Percentiles rank a stretch among this genome's conserved stretches.
Evolutionary conservation across 257 asterid genomes (phyloP).

Genomic region (Cinchona pubescens): DNA sequence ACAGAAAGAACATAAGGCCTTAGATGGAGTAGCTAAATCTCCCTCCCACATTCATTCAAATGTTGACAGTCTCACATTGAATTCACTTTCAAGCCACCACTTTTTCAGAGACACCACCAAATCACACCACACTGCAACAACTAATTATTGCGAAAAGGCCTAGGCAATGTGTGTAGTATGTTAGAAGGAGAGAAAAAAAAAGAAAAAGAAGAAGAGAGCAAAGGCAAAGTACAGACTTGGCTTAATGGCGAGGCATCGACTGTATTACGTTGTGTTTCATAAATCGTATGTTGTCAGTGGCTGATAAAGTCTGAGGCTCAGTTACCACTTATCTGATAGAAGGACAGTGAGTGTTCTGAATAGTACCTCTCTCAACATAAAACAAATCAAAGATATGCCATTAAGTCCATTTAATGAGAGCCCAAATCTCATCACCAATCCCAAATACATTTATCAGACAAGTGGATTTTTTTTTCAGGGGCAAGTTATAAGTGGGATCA

Average conservation of each 20-base stretch:
- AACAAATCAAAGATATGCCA: slow-evolving; percentile 41
- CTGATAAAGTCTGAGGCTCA: slow-evolving; percentile 26
- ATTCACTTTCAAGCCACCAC: slow-evolving; percentile 41
- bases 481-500: slow-evolving; percentile 3
- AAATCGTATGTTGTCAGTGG: slow-evolving; percentile 28
- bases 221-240: background rate
- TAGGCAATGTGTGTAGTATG: slow-evolving; percentile 21
- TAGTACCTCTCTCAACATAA: slow-evolving; percentile 34
- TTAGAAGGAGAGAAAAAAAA: background rate
- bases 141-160: slow-evolving; percentile 31
- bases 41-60: slow-evolving; percentile 23
- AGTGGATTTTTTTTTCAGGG: no score
- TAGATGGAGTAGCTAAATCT: background rate
- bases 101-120: slow-evolving; percentile 31
- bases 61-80: slow-evolving; percentile 31
- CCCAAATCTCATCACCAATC: slow-evolving; percentile 36
- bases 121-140: slow-evolving; percentile 25
- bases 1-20: no score
- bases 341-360: slow-evolving; percentile 42
- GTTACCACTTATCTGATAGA: slow-evolving; percentile 40
- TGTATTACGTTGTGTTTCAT: slow-evolving; percentile 1
- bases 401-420: slow-evolving; percentile 30
- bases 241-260: slow-evolving; percentile 1
- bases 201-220: background rate
- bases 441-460: slow-evolving; percentile 26